These are phyloP conservation scores for Gossypium turneri DNA, from an alignment of 345 rosid genomes.

Conservation along the genomic window DNA sequence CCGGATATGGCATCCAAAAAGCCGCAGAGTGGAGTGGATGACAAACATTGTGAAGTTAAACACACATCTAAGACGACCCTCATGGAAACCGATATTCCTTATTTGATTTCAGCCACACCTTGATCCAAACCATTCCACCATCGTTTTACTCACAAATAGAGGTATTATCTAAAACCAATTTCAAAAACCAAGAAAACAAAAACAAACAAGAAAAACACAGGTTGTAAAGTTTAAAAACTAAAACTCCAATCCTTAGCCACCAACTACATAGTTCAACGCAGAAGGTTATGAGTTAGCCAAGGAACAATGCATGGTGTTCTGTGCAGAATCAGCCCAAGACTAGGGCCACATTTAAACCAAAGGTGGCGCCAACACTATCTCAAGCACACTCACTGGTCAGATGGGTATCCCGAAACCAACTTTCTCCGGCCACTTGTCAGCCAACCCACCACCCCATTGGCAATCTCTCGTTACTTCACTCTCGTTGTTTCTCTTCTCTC, in stretches of 20 bases:
- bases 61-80: neutral
- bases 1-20: neutral
- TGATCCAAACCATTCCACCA: neutral
- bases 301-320: constrained; percentile 6
- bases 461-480: neutral
- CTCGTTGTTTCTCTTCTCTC: neutral
- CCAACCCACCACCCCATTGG: neutral
- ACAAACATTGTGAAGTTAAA: neutral
- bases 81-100: constrained; percentile 3
- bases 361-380: constrained; percentile 34
- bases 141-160: neutral
- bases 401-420: constrained; percentile 34
- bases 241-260: neutral
- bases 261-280: neutral
- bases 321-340: constrained; percentile 17
- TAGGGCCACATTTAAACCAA: constrained; percentile 27
- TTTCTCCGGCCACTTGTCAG: constrained; percentile 33
- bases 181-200: neutral
- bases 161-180: neutral
- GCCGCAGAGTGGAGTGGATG: neutral
- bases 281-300: neutral
- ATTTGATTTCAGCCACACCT: constrained; percentile 2
- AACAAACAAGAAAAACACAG: neutral
- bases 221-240: neutral
- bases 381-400: constrained; percentile 28